phyloP scores from a whole-genome alignment of 1,284 basidiomycete species.

The Ganoderma meredithae region DNA sequence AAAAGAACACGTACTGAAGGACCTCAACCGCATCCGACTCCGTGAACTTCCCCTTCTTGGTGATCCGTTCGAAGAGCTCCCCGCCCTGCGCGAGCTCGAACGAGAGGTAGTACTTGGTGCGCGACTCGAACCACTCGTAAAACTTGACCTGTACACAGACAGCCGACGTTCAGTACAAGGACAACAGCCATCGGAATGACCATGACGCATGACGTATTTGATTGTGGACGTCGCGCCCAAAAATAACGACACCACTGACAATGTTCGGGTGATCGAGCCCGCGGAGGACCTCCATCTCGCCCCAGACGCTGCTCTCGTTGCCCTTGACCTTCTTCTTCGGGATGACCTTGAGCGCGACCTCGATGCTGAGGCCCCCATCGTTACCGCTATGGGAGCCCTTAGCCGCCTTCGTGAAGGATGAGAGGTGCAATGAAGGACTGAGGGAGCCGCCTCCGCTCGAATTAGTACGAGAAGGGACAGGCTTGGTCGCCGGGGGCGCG shows the following conservation, averaged over 20 bases:
- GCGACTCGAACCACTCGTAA: constrained; percentile 92
- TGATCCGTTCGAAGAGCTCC: constrained; percentile 88
- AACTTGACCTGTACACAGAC: constrained; percentile 76
- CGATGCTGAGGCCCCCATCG: constrained; percentile 53
- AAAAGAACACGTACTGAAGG: constrained; percentile 56
- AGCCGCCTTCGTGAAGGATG: constrained; percentile 24
- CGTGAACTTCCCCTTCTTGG: constrained; percentile 86
- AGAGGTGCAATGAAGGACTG: constrained; percentile 31
- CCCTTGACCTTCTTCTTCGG: constrained; percentile 93
- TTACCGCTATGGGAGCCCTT: constrained; percentile 17
- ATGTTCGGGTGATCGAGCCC: constrained; percentile 90
- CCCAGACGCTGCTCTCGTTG: constrained; percentile 85
- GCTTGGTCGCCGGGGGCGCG: constrained; percentile 21
- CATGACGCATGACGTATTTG: background rate
- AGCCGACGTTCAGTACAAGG: constrained; percentile 5
- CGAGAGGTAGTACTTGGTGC: constrained; percentile 89
- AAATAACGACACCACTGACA: constrained; percentile 60
- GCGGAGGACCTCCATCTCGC: constrained; percentile 90
- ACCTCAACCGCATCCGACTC: constrained; percentile 86
- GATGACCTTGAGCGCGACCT: constrained; percentile 90
- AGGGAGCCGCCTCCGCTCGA: constrained; percentile 29
- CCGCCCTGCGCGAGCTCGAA: constrained; percentile 93
- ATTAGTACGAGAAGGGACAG: constrained; percentile 29
- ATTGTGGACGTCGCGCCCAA: constrained; percentile 4
- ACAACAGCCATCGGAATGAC: background rate